phyloP scores from a whole-genome alignment of 345 rosid species.

The Firmiana major region DNA sequence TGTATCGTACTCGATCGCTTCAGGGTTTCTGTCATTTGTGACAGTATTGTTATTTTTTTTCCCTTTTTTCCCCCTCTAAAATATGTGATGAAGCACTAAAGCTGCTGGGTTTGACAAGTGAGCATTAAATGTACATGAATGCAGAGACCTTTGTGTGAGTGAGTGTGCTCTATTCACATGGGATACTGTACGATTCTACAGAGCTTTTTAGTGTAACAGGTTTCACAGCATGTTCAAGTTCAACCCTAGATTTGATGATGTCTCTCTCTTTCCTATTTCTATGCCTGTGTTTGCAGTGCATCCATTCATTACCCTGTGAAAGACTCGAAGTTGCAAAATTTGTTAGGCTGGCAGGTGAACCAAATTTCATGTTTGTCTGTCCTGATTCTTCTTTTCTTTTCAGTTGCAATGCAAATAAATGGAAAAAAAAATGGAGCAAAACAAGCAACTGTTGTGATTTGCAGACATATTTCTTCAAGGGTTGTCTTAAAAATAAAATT shows the following conservation, averaged over 20 bases:
- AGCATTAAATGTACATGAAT: constrained; percentile 15
- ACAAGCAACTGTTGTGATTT: too few species aligned
- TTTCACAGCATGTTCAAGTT: constrained; percentile 4
- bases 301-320: background rate
- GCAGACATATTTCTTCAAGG: too few species aligned
- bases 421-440: background rate
- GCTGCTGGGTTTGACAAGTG: constrained; percentile 12
- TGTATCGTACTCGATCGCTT: constrained; percentile 10
- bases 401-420: background rate
- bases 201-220: background rate
- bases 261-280: background rate
- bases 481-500: too few species aligned
- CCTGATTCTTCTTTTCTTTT: background rate
- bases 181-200: constrained; percentile 22
- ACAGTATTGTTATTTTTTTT: background rate
- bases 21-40: constrained; percentile 7
- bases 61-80: background rate
- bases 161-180: constrained; percentile 22
- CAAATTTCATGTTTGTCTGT: background rate
- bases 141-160: background rate
- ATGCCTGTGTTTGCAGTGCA: background rate
- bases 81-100: constrained; percentile 5
- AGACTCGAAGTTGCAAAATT: background rate
- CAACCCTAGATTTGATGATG: constrained; percentile 20
- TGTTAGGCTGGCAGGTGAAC: background rate